These are phyloP conservation scores for Podila clonocystis DNA, from an alignment of 192 early-diverging fungal genomes.

Conservation along the genomic window DNA sequence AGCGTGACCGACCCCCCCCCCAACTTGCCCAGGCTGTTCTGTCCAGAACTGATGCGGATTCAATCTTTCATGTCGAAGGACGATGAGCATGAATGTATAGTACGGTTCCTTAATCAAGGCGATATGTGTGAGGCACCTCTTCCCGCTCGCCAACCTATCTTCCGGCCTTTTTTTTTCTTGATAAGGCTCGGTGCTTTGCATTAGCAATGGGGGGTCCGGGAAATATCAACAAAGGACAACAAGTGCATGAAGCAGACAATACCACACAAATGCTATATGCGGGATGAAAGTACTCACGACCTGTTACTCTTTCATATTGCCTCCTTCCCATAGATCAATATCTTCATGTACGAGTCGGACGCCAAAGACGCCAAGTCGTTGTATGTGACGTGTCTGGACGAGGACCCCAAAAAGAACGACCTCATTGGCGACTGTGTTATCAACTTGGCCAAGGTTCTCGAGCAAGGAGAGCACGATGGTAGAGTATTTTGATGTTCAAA, in stretches of 20 bases:
- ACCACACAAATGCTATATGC: too few species aligned
- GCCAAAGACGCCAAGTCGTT: conserved; percentile 48
- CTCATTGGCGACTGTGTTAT: conserved; percentile 62
- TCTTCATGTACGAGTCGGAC: conserved; percentile 56
- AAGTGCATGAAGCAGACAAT: background rate
- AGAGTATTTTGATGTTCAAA: background rate
- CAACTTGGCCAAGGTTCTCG: conserved; percentile 60
- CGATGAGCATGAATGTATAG: too few species aligned
- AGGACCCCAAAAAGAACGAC: conserved; percentile 62
- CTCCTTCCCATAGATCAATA: conserved; percentile 43
- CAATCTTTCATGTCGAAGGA: too few species aligned
- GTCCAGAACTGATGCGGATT: too few species aligned
- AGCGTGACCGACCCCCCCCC: background rate
- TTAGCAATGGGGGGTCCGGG: background rate
- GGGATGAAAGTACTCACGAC: too few species aligned
- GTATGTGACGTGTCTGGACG: conserved; percentile 57
- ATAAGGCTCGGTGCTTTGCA: too few species aligned
- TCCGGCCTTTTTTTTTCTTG: too few species aligned
- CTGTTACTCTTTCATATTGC: background rate
- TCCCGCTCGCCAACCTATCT: too few species aligned
- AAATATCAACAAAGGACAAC: background rate
- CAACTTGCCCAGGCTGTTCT: background rate
- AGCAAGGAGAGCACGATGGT: conserved; percentile 65
- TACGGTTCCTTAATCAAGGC: too few species aligned
- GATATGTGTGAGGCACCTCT: too few species aligned